These are phyloP conservation scores for Straminergon stramineum DNA, from an alignment of 225 moss, liverwort and hornwort genomes.

Conservation along the genomic window DNA sequence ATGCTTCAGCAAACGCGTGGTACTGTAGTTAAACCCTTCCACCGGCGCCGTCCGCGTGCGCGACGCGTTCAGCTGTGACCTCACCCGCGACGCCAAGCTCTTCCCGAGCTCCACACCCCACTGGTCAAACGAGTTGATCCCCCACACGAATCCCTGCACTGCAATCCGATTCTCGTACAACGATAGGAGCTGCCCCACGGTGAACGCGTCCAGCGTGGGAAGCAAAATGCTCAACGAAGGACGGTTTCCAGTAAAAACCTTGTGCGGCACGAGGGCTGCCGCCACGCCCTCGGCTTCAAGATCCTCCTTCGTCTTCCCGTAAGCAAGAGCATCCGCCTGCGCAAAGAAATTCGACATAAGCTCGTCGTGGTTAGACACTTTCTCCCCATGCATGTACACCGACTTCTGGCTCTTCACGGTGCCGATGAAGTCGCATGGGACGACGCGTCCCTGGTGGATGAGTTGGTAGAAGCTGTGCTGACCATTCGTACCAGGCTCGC, in stretches of 20 bases:
- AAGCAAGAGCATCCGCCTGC: constrained; percentile 91
- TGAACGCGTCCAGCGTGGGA: constrained; percentile 69
- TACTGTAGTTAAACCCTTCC: constrained; percentile 85
- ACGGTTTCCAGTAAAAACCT: constrained; percentile 91
- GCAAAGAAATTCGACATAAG: constrained; percentile 99
- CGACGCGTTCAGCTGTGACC: constrained; percentile 71
- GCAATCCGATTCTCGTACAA: constrained; percentile 87
- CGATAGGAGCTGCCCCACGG: constrained; percentile 59
- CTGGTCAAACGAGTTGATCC: constrained; percentile 97
- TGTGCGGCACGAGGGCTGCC: constrained; percentile 64
- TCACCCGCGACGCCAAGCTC: constrained; percentile 78
- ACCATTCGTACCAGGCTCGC: constrained; percentile 97
- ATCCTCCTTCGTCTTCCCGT: constrained; percentile 76
- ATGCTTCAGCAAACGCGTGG: constrained; percentile 74
- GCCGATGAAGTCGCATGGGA: constrained; percentile 97
- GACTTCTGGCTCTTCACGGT: constrained; percentile 93
- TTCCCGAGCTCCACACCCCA: constrained; percentile 99
- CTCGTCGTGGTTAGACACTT: constrained; percentile 95
- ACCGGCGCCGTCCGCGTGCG: constrained; percentile 60
- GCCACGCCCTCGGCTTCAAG: constrained; percentile 60
- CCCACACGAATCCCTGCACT: constrained; percentile 97
- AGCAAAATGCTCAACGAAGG: constrained; percentile 93
- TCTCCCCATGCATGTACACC: constrained; percentile 78
- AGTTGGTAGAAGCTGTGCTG: constrained; percentile 99
- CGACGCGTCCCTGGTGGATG: constrained; percentile 92